These are phyloP conservation scores for Perilla frutescens DNA, from an alignment of 257 asterid genomes.

Conservation along the genomic window DNA sequence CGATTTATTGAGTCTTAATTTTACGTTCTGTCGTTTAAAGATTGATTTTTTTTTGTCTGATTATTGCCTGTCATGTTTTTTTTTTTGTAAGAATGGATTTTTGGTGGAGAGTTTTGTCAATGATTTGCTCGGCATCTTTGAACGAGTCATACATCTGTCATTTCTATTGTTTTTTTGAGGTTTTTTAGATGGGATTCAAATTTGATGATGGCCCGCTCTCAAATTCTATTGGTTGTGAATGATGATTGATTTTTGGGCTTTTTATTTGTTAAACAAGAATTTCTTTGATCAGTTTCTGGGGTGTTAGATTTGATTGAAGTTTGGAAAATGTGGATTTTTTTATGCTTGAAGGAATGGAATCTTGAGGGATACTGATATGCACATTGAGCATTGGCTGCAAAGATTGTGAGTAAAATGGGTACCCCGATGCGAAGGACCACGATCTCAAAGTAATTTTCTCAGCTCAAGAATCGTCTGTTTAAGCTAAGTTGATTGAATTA, in stretches of 20 bases:
- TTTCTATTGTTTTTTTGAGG: not conserved
- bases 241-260: conserved; percentile 1
- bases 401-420: conserved; percentile 49
- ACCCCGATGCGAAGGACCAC: conserved; percentile 47
- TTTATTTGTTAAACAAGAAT: not conserved
- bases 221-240: conserved; percentile 18
- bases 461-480: conserved; percentile 18
- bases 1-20: conserved; percentile 8
- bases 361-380: conserved; percentile 35
- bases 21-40: not conserved
- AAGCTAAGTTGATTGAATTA: not conserved
- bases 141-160: conserved; percentile 13
- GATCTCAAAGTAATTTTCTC: conserved; percentile 34
- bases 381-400: conserved; percentile 40
- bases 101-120: conserved; percentile 2
- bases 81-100: conserved; percentile 4
- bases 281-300: conserved; percentile 13
- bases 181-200: conserved; percentile 20
- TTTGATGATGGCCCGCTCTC: conserved; percentile 3
- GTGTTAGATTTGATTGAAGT: conserved; percentile 25
- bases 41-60: not conserved
- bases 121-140: conserved; percentile 30
- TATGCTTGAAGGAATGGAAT: conserved; percentile 28
- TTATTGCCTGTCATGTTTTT: not conserved
- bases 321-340: conserved; percentile 29